These are phyloP conservation scores for Camelina laxa DNA, from an alignment of 345 rosid genomes.

Conservation along the genomic window DNA sequence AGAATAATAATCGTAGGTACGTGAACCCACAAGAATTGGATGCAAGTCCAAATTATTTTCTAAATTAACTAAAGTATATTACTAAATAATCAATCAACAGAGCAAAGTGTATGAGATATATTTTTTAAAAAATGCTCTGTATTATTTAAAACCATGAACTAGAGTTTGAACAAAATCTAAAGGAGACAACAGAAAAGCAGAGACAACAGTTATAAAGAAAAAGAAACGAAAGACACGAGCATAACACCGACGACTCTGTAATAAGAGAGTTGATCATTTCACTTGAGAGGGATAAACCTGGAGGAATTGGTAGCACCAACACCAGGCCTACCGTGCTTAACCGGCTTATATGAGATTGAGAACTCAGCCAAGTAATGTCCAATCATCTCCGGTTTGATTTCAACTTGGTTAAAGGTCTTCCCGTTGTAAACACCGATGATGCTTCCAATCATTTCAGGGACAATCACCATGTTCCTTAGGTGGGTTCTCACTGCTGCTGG, in stretches of 20 bases:
- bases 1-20: neutral
- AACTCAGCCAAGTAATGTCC: conserved; percentile 53
- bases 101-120: neutral
- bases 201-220: neutral
- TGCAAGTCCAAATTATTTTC: neutral
- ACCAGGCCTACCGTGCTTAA: conserved; percentile 82
- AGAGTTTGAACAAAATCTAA: neutral
- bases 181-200: neutral
- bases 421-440: conserved; percentile 39
- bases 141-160: conserved; percentile 46
- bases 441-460: conserved; percentile 42
- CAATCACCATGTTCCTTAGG: conserved; percentile 63
- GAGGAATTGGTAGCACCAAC: conserved; percentile 84
- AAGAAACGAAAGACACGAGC: conserved; percentile 2
- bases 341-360: conserved; percentile 67
- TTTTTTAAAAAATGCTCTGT: conserved; percentile 39
- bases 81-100: neutral
- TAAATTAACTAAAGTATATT: neutral
- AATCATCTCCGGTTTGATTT: conserved; percentile 40
- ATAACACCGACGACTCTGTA: neutral
- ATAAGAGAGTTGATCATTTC: conserved; percentile 12
- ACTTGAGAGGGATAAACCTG: conserved; percentile 82
- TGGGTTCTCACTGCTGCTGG: conserved; percentile 80
- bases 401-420: conserved; percentile 38
- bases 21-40: neutral